Conservation (phyloP, 441 rosid species). For the Jatropha multifida region DNA sequence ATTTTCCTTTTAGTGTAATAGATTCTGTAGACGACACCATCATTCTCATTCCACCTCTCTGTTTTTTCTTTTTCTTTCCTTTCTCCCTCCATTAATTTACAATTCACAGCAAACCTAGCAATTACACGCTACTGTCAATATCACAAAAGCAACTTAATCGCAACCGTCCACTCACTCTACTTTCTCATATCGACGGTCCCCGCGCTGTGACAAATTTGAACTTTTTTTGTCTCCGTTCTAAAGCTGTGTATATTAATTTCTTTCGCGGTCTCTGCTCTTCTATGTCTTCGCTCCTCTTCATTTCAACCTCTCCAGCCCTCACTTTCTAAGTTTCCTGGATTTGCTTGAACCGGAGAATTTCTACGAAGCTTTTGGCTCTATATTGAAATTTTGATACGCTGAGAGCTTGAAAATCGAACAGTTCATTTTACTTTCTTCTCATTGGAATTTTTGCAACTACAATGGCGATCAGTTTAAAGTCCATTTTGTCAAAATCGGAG, state of each 20-base stretch:
- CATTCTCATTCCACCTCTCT: constrained; percentile 13
- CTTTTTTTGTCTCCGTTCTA: neutral
- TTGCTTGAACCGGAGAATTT: no score
- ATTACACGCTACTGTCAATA: neutral
- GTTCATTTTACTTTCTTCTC: neutral
- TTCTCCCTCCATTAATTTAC: constrained; percentile 17
- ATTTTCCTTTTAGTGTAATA: neutral
- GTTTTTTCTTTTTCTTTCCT: neutral
- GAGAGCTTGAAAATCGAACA: neutral
- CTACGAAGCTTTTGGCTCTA: no score
- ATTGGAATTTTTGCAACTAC: neutral
- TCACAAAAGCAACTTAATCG: constrained; percentile 5
- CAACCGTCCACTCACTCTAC: neutral
- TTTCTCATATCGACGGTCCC: constrained; percentile 7
- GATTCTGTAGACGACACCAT: constrained; percentile 27
- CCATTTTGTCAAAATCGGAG: constrained; percentile 38
- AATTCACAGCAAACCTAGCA: neutral
- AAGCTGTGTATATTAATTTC: constrained; percentile 18
- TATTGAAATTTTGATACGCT: no score
- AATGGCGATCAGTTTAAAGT: constrained; percentile 45
- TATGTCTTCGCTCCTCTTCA: neutral
- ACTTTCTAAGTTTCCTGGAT: no score
- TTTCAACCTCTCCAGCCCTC: neutral
- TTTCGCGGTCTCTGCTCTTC: constrained; percentile 22
- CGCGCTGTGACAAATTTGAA: constrained; percentile 5